Evolutionary conservation across 345 rosid species (phyloP), one percentile per base, ranked within the genome.

Genomic region (Erucastrum elatum): DNA sequence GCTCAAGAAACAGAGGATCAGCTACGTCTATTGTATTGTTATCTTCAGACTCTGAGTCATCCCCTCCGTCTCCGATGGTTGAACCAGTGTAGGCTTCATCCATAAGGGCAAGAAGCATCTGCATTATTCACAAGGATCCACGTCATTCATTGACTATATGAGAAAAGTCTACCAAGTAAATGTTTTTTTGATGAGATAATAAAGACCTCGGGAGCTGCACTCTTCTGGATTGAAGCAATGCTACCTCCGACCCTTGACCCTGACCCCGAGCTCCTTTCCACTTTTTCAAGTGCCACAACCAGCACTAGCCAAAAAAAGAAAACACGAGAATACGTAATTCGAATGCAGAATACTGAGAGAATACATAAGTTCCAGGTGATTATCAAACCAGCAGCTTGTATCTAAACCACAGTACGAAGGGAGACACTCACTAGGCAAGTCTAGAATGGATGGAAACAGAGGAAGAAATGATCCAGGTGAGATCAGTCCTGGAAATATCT

Each of bases 21-120:
- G 96, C 97, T 33, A 76, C 90, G 82, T 91, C 98, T 66, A 93
- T 89, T 8, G 87, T 73, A 72, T 80, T 90, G 86, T 82, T 86
- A 69, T 93, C 99, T 85, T 93, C 99, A 58, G 98, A 93, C 87
- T 90, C 97, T 71, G 93, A 92, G 87, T 90, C 94, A 69, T 82
- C 97, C 71, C 94, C 96, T 69, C 94, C 96, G 83, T 90, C 92
- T 33, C 88, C 97, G 9, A 95, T 90, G 76, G 94, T 91, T 65
- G 98, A 95, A 84, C 99, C 99, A 56, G 97, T 93, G 80, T 95
- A 95, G 30, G 99, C 99, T 83, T 95, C 99, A 87, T 95, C 98
- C 99, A 95, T 95, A 78, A 95, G 95, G 39, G 93, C 96, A 84
- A 93, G 94, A 66, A 95, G 86, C 98, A 95, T 93, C 98, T 92